Base-by-base conservation (phyloP, 371 early-diverging fungal species). In the Mortierella sp. region DNA sequence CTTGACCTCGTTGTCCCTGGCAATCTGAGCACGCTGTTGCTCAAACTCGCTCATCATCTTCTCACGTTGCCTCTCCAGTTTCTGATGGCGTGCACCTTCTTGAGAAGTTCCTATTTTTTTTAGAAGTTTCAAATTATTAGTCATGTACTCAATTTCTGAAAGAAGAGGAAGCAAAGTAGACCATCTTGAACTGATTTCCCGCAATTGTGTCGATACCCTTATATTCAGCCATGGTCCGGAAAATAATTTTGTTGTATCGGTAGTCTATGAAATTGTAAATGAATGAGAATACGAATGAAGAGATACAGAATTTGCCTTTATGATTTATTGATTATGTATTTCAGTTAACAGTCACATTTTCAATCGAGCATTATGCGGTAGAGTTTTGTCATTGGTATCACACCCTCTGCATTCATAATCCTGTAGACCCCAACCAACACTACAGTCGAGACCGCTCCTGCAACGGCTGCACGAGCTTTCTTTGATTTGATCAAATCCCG, bases 1-100 rank as follows among this genome's bases (percentile, higher is more conserved):
- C 47, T 90, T 92, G 55, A 94, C 93, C 85, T 92, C 87, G 58
- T 88, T 90, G 76, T 94, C 94, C 89, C 89, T 94, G 28, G 90
- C 80, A 65, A 95, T 95, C 85, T 94, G 90, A 70, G 93, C 90
- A 48, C 94, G 87, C 72, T 95, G 92, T 61, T 87, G 88, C 74
- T 93, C 92, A 62, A 94, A 88, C 40, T 94, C 93, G 32, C 87
- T 90, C 68, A 93, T 86, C 84, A 95, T 94, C 74, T 88, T 86
- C 58, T 89, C 90, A 36, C 95, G 88, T 67, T 93, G 88, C 86
- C 92, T 94, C 75, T 94, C 94, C 66, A 94, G 90, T 80, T 88
- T 86, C 36, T 87, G 83, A 43, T 91, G 94, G 19, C 94, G 90
- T 67, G 89, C 88, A 16, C 90, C 91, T 78, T 95, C 94, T 11